Conservation (phyloP, 805 yeast genomes). For the Tetrapisispora fleetii region DNA sequence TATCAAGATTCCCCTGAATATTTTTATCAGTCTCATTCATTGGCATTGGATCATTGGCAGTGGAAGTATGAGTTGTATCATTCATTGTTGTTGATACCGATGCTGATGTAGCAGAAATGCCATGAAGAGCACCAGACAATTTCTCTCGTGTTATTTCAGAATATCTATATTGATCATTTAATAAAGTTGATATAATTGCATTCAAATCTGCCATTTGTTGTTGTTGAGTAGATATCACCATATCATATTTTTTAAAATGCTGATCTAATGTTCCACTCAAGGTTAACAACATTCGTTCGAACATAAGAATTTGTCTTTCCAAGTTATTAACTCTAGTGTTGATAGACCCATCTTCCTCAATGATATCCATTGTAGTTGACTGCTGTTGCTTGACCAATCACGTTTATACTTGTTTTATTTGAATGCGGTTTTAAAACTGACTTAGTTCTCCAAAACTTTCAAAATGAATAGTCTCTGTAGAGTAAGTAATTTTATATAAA, state of each 20-base stretch:
- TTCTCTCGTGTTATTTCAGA: slow-evolving; percentile 23
- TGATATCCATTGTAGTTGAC: background rate
- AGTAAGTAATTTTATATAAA: too few relatives aligned
- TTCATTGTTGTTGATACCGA: slow-evolving; percentile 4
- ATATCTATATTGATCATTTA: slow-evolving; percentile 24
- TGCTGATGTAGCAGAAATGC: slow-evolving; percentile 16
- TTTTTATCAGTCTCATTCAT: background rate
- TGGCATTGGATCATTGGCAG: background rate
- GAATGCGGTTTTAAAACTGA: too few relatives aligned
- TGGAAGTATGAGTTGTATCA: background rate
- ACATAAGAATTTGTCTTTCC: slow-evolving; percentile 23
- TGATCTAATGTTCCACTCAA: slow-evolving; percentile 25
- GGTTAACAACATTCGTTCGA: slow-evolving; percentile 25
- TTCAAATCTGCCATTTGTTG: slow-evolving; percentile 25
- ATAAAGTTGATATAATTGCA: slow-evolving; percentile 16
- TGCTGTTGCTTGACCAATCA: too few relatives aligned
- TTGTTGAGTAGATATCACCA: slow-evolving; percentile 23
- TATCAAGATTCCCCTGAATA: background rate
- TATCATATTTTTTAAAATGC: slow-evolving; percentile 26
- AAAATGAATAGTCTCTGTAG: too few relatives aligned
- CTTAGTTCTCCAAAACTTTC: too few relatives aligned
- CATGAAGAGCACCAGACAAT: slow-evolving; percentile 15
- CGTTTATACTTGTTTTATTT: too few relatives aligned
- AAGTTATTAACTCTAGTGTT: slow-evolving; percentile 16
- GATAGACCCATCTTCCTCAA: background rate